Evolutionary conservation across 768 basidiomycete genomes (phyloP).

Genomic region (Epithele typhae): DNA sequence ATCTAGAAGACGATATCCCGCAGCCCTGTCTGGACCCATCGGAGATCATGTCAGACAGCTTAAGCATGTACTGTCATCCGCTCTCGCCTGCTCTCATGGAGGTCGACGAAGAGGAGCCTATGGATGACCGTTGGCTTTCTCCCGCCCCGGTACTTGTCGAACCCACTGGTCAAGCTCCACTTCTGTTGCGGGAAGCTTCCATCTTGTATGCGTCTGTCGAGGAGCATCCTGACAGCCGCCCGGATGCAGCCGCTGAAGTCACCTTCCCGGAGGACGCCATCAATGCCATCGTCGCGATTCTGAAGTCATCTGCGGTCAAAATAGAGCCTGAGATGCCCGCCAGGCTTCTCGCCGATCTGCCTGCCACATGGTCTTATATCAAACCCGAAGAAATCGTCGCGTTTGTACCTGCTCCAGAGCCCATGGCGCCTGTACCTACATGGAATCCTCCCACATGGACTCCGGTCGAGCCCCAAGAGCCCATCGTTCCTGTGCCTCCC

Average conservation of each 20-base stretch:
- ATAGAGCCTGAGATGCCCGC: no score
- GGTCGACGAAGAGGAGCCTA: background rate
- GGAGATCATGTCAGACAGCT: conserved; percentile 26
- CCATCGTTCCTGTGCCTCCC: no score
- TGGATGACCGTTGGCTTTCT: background rate
- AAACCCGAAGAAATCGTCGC: conserved; percentile 1
- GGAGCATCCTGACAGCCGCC: background rate
- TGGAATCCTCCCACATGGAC: no score
- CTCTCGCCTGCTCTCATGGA: background rate
- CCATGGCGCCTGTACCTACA: no score
- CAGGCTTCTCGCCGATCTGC: no score
- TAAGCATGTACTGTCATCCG: background rate
- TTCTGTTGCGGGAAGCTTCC: background rate
- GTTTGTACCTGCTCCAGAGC: conserved; percentile 4
- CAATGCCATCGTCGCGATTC: conserved; percentile 22
- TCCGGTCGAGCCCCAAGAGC: no score
- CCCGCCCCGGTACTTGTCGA: background rate
- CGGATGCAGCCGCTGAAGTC: background rate
- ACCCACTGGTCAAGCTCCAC: background rate
- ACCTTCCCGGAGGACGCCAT: conserved; percentile 22
- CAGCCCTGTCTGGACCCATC: conserved; percentile 35
- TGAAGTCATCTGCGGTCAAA: conserved; percentile 11
- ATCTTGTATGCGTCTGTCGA: no score
- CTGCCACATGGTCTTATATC: background rate
- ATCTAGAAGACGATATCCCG: conserved; percentile 15